Base-by-base conservation (phyloP, 768 basidiomycete species). In the Cystofilobasidium bisporidii region DNA sequence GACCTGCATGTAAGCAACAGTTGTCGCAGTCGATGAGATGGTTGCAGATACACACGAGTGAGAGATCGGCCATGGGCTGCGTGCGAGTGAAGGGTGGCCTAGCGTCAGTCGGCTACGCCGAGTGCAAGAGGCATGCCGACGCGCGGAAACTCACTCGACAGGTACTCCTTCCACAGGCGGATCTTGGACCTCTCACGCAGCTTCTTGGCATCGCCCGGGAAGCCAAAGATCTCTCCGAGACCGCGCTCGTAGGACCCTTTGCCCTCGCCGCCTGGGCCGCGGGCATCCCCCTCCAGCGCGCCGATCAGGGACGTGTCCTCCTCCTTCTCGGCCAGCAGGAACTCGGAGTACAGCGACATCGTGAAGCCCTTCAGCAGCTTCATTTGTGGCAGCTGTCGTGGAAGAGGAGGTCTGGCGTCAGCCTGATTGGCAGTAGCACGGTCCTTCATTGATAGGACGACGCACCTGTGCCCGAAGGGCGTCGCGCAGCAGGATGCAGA, bases 271-370 rank as follows among this genome's bases (percentile, higher is more conserved):
- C 77, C 77, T 0, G 79, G 78, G 11, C 78, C 79, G 69, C 78
- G 72, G 28, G 75, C 69, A 69, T 76, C 76, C 0, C 75, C 75
- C 26, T 76, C 77, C 41, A 65, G 36, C 50, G 32, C 64, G 45
- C 55, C 65, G 47, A 58, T 64, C 50, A 55, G 45, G n/a, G 69
- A 47, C 40, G 55, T 32, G 63, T 59, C 55, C 33, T 47, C 45
- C 28, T 58, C 67, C 36, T 47, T 32, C 56, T 50, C 48, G 48
- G 59, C 38, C 20, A 93, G 78, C 3, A 97, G 83, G n/a, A 83
- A 84, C 77, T 98, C 96, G 0, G 93, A 96, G 77, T 94, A 97
- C 75, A 92, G 89, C 1, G 91, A 89, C 78, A 89, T 87, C 36
- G 89, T 84, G 75, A 98, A 97, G 17, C 82, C 81, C 77, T 93